Base-by-base conservation (phyloP, 2,329 filamentous ascomycete genomes). In the Penicillium sp. region DNA sequence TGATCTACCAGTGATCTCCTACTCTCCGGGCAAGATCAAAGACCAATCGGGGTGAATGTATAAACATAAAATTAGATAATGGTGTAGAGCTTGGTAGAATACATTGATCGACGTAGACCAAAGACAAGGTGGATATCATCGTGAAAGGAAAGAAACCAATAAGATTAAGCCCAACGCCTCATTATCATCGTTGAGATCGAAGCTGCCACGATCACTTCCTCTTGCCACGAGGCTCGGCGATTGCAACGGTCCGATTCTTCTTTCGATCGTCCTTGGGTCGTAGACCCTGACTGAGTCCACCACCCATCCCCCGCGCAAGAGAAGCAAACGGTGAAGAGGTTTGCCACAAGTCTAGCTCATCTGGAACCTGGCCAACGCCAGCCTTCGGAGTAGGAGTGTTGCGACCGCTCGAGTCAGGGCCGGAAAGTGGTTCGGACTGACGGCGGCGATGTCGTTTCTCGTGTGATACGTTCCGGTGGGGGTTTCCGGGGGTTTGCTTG, bases 261-360 rank as follows among this genome's bases (percentile, higher is more conserved):
- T 68, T 71, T 57, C 67, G 66, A 45, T 76, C 73, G 13, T 75
- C 71, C 58, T 71, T 75, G 6, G 63, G 55, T 45, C 70, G 70
- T 52, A 80, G 62, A 4, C 77, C 79, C 55, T 76, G 74, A 62
- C 76, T 80, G 30, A 80, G 63, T 2, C 78, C 78, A 25, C 75
- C 77, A 13, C 78, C 78, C 16, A 80, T 70, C 1, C 79, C 79
- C 61, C 76, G 67, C 3, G 77, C 77, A 55, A 81, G 72, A 19
- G 76, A 75, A 7, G 75, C 73, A 64, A 79, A 77, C 4, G 75
- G 75, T 1, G 75, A 76, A 10, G 70, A 58, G 13, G 57, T 68
- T n/a, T 73, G 72, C 75, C 73, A 78, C 13, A 67, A 52, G 25
- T 76, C 75, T 25, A 79, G 62, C 22, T 78, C 74, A 30, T 73